A percentile compares a stretch with the other conserved stretches of the same genome.
Conservation (phyloP, 2,329 filamentous ascomycete genomes). For the Cladosporium sp. region DNA sequence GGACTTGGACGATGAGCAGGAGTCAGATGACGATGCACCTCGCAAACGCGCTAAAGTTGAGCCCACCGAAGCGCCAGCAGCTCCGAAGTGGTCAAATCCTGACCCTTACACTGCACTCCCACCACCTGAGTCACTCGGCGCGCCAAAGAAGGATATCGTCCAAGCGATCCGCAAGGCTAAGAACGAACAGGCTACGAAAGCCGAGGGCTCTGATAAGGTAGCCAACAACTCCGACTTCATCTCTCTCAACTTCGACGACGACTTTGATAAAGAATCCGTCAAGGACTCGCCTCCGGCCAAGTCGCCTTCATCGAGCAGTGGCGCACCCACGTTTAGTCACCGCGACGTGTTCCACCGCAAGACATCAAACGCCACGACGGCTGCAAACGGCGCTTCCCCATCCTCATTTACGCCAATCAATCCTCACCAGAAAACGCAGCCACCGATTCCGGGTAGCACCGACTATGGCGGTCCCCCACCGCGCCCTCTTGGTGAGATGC, state of each 20-base stretch:
- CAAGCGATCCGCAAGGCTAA: constrained; percentile 89
- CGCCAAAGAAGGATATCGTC: constrained; percentile 81
- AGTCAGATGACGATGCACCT: constrained; percentile 28
- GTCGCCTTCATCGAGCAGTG: constrained; percentile 1
- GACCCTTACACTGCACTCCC: constrained; percentile 89
- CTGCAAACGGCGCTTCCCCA: not conserved
- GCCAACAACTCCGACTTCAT: constrained; percentile 74
- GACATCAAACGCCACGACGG: not conserved
- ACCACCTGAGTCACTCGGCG: constrained; percentile 66
- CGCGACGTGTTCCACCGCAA: constrained; percentile 27
- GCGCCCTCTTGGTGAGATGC: not conserved
- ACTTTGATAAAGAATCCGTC: constrained; percentile 34
- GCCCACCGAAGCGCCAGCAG: constrained; percentile 16
- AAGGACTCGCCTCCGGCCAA: constrained; percentile 18
- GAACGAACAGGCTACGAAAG: constrained; percentile 55
- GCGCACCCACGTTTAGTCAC: constrained; percentile 29
- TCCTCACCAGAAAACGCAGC: not conserved
- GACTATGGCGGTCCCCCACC: not conserved
- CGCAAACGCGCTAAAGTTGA: constrained; percentile 29
- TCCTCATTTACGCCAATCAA: constrained; percentile 2
- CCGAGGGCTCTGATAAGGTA: constrained; percentile 32
- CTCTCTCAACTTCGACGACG: constrained; percentile 56
- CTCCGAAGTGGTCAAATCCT: constrained; percentile 89
- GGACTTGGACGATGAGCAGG: constrained; percentile 35
- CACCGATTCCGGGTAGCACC: constrained; percentile 1